phyloP scores from a whole-genome alignment of 2,329 filamentous ascomycete species.

The Camillea tinctor region DNA sequence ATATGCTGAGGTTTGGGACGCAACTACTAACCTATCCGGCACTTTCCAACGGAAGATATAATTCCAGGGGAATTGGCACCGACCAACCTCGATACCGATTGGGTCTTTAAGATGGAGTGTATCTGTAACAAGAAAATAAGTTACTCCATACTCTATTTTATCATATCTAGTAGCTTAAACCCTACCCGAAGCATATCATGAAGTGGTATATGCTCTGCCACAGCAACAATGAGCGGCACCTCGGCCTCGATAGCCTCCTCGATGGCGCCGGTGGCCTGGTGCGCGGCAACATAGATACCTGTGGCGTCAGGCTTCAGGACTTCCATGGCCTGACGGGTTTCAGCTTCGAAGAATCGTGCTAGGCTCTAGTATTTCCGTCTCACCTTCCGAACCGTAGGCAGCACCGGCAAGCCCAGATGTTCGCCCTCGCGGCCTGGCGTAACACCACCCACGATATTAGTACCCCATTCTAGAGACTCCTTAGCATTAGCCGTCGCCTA shows the following conservation, averaged over 20 bases:
- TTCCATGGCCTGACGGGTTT: constrained; percentile 58
- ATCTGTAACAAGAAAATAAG: constrained; percentile 44
- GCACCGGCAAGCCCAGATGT: constrained; percentile 70
- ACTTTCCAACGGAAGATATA: constrained; percentile 68
- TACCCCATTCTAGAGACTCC: constrained; percentile 75
- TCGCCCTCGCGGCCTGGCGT: constrained; percentile 68
- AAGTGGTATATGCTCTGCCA: constrained; percentile 73
- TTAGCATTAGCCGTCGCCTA: constrained; percentile 73
- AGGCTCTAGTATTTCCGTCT: constrained; percentile 2
- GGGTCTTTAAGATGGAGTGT: constrained; percentile 66
- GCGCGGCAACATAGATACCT: constrained; percentile 77
- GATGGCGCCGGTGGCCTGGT: constrained; percentile 69
- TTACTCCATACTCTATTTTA: constrained; percentile 1
- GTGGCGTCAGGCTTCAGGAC: constrained; percentile 73
- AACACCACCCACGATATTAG: constrained; percentile 76
- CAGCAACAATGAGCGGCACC: constrained; percentile 71
- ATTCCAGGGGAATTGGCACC: constrained; percentile 75
- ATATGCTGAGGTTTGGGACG: too few relatives aligned
- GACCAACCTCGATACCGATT: constrained; percentile 67
- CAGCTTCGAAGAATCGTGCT: constrained; percentile 1
- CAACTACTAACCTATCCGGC: constrained; percentile 36
- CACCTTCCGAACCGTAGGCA: constrained; percentile 64
- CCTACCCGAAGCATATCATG: constrained; percentile 68
- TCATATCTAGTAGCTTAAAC: not conserved
- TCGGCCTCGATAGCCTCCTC: constrained; percentile 78